Percentiles rank a stretch among this genome's conserved stretches.
phyloP scores from a whole-genome alignment of 345 rosid species.

The Trapa incisa region DNA sequence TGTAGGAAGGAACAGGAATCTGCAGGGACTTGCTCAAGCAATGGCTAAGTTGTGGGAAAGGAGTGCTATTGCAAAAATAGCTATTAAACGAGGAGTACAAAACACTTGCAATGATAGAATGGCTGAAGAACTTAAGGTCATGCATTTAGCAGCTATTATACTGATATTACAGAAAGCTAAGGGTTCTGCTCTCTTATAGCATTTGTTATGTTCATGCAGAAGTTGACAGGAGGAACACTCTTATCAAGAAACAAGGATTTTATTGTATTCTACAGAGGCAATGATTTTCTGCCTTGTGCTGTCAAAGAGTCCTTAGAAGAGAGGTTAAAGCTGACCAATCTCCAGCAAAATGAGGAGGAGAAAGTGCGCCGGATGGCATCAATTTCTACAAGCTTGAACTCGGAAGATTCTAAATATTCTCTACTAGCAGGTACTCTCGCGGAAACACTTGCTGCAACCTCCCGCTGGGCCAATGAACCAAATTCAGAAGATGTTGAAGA shows the following conservation, averaged over 20 bases:
- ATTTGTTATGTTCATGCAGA: slow-evolving; percentile 27
- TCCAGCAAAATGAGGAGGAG: slow-evolving; percentile 67
- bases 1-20: slow-evolving; percentile 69
- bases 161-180: background rate
- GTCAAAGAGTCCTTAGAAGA: slow-evolving; percentile 47
- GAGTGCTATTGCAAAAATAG: slow-evolving; percentile 79
- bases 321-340: slow-evolving; percentile 37
- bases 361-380: slow-evolving; percentile 45
- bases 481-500: slow-evolving; percentile 43
- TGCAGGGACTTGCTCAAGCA: slow-evolving; percentile 82
- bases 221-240: slow-evolving; percentile 71
- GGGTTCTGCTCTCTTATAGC: background rate
- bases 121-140: slow-evolving; percentile 90
- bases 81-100: slow-evolving; percentile 74
- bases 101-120: slow-evolving; percentile 81
- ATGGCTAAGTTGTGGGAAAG: slow-evolving; percentile 79
- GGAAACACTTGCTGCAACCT: slow-evolving; percentile 74
- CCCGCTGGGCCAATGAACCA: slow-evolving; percentile 59
- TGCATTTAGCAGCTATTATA: slow-evolving; percentile 2
- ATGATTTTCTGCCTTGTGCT: slow-evolving; percentile 76
- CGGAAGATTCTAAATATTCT: slow-evolving; percentile 23
- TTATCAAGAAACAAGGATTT: slow-evolving; percentile 82
- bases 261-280: slow-evolving; percentile 86
- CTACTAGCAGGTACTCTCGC: slow-evolving; percentile 79
- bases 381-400: slow-evolving; percentile 18